Evolutionary conservation across 495 filamentous ascomycete species (phyloP).

Genomic region (Lindgomyces ingoldianus): DNA sequence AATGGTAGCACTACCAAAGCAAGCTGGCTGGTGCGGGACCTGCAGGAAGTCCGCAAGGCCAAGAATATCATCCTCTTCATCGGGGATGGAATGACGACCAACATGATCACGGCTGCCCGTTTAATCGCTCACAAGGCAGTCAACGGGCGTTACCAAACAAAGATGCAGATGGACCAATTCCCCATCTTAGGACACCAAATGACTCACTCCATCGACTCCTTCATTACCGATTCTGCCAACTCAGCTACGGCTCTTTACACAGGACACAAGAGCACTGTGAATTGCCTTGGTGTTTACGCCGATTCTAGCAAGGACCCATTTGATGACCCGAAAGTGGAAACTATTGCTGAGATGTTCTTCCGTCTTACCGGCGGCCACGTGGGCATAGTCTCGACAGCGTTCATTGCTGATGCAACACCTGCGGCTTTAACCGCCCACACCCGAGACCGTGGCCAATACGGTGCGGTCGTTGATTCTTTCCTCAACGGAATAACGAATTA

Average conservation of each 20-base stretch:
- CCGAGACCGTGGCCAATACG: slow-evolving; percentile 61
- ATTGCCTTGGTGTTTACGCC: slow-evolving; percentile 71
- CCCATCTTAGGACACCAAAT: slow-evolving; percentile 55
- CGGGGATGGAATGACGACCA: slow-evolving; percentile 78
- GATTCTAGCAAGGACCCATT: slow-evolving; percentile 65
- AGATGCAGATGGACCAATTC: slow-evolving; percentile 69
- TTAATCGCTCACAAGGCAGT: slow-evolving; percentile 71
- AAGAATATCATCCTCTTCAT: slow-evolving; percentile 81
- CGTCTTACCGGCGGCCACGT: slow-evolving; percentile 59
- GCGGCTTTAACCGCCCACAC: slow-evolving; percentile 68
- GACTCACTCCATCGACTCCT: slow-evolving; percentile 71
- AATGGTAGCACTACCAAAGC: slow-evolving; percentile 63
- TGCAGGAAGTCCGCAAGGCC: slow-evolving; percentile 62
- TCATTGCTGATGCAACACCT: slow-evolving; percentile 72
- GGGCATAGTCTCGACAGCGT: slow-evolving; percentile 66
- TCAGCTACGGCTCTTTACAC: slow-evolving; percentile 72
- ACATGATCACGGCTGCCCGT: slow-evolving; percentile 69
- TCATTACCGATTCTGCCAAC: slow-evolving; percentile 78
- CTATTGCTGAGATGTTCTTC: slow-evolving; percentile 69
- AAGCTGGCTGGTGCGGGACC: slow-evolving; percentile 68
- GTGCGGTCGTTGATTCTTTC: slow-evolving; percentile 59
- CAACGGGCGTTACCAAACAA: slow-evolving; percentile 72
- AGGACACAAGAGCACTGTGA: slow-evolving; percentile 73
- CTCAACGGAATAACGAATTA: slow-evolving; percentile 53
- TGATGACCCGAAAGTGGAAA: slow-evolving; percentile 78